Conservation (phyloP, 352 stramenopile species). For the Aphanomyces euteiches region DNA sequence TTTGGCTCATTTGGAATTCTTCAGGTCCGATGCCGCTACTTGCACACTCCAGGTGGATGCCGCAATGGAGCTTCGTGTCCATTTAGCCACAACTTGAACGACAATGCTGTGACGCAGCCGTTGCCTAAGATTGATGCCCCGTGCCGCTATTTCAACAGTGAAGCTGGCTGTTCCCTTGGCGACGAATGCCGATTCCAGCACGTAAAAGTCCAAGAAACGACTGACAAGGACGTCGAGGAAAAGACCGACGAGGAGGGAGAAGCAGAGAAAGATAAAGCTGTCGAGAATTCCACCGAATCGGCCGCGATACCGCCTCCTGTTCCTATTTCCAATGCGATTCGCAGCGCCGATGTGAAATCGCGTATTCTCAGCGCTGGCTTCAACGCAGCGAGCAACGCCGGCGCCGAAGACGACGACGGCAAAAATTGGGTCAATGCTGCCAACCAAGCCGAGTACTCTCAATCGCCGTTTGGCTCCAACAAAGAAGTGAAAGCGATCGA, state of each 20-base stretch:
- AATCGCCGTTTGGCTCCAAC: slow-evolving; percentile 71
- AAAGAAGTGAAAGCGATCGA: slow-evolving; percentile 60
- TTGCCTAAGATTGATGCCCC: slow-evolving; percentile 60
- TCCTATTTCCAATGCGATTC: slow-evolving; percentile 36
- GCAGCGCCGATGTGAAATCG: slow-evolving; percentile 79
- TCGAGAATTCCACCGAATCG: slow-evolving; percentile 34
- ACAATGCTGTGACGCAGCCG: slow-evolving; percentile 32
- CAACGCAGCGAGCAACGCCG: slow-evolving; percentile 69
- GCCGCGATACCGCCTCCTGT: not conserved
- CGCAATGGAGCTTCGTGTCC: slow-evolving; percentile 77
- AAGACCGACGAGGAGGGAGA: slow-evolving; percentile 13
- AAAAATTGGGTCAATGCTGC: slow-evolving; percentile 83
- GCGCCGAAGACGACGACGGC: slow-evolving; percentile 72
- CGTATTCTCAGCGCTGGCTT: slow-evolving; percentile 77
- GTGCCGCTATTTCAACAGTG: slow-evolving; percentile 73
- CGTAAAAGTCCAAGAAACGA: slow-evolving; percentile 37
- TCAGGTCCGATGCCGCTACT: slow-evolving; percentile 41
- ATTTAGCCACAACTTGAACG: slow-evolving; percentile 64
- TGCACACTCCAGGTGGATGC: slow-evolving; percentile 67
- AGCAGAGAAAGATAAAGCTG: slow-evolving; percentile 33
- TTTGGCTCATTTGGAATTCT: not conserved
- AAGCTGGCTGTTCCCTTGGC: slow-evolving; percentile 66
- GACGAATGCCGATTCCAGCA: slow-evolving; percentile 71
- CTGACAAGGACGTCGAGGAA: slow-evolving; percentile 16
- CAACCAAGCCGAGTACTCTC: slow-evolving; percentile 59